phyloP scores from a whole-genome alignment of 768 basidiomycete species.

The Phanerodontia chrysosporium region DNA sequence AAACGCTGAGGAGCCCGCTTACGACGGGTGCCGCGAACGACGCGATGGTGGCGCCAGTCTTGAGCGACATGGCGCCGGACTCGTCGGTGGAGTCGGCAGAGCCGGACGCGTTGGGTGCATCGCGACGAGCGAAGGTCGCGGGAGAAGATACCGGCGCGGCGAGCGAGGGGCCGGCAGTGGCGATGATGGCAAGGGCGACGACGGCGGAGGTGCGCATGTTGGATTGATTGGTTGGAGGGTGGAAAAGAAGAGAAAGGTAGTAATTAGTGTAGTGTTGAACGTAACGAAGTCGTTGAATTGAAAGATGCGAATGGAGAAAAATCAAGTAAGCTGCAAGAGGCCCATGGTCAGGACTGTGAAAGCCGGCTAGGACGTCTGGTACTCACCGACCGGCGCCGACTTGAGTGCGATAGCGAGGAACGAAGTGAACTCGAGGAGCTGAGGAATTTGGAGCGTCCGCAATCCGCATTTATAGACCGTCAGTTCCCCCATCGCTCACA shows the following conservation, averaged over 20 bases:
- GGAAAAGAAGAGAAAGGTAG: background rate
- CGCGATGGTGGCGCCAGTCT: background rate
- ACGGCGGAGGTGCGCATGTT: conserved; percentile 11
- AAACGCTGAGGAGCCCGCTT: background rate
- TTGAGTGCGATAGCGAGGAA: conserved; percentile 11
- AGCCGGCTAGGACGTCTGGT: background rate
- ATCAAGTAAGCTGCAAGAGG: conserved; percentile 3
- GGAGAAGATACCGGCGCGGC: conserved; percentile 4
- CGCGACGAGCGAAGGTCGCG: background rate
- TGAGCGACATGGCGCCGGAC: conserved; percentile 4
- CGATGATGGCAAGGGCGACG: conserved; percentile 1
- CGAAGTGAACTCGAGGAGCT: conserved; percentile 12
- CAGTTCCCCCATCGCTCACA: no score
- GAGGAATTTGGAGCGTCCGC: background rate
- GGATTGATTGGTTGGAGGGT: background rate
- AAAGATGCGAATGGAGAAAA: conserved; percentile 10
- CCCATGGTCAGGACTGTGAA: background rate
- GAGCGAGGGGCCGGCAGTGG: conserved; percentile 4
- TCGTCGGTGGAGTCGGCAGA: background rate
- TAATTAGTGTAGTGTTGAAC: background rate
- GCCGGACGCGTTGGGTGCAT: background rate
- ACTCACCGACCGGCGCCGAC: conserved; percentile 11
- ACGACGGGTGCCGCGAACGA: conserved; percentile 6
- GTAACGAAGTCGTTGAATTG: conserved; percentile 5
- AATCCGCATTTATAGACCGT: background rate